Conservation (phyloP, 306 rosid genomes). For the Cucumis melo region DNA sequence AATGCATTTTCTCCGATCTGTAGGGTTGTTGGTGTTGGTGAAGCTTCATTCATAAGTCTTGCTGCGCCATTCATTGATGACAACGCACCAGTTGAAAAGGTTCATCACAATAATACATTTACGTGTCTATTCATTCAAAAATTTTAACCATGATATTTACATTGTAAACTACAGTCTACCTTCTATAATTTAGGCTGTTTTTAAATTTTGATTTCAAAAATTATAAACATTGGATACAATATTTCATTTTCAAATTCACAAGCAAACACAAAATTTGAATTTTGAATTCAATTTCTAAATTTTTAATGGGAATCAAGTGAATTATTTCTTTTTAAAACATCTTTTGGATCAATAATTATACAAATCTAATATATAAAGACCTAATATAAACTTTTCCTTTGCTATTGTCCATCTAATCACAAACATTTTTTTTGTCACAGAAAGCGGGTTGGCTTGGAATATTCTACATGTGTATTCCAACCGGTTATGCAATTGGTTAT, state of each 20-base stretch:
- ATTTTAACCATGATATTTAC: neutral
- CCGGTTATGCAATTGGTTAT: constrained; percentile 78
- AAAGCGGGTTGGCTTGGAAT: constrained; percentile 63
- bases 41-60: constrained; percentile 89
- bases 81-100: constrained; percentile 73
- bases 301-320: too few relatives aligned
- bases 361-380: too few relatives aligned
- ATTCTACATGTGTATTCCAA: constrained; percentile 81
- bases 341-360: too few relatives aligned
- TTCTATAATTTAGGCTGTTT: neutral
- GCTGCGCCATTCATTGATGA: constrained; percentile 95
- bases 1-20: constrained; percentile 1
- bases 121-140: neutral
- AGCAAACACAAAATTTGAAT: too few relatives aligned
- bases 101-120: neutral
- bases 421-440: constrained; percentile 27
- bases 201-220: too few relatives aligned
- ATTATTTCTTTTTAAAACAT: too few relatives aligned
- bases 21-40: constrained; percentile 87
- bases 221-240: too few relatives aligned
- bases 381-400: neutral
- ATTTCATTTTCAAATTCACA: too few relatives aligned
- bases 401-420: neutral
- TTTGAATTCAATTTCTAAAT: too few relatives aligned
- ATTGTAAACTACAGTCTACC: neutral